Base-by-base conservation (phyloP, 2,329 filamentous ascomycete species). In the Colletotrichum sp. region DNA sequence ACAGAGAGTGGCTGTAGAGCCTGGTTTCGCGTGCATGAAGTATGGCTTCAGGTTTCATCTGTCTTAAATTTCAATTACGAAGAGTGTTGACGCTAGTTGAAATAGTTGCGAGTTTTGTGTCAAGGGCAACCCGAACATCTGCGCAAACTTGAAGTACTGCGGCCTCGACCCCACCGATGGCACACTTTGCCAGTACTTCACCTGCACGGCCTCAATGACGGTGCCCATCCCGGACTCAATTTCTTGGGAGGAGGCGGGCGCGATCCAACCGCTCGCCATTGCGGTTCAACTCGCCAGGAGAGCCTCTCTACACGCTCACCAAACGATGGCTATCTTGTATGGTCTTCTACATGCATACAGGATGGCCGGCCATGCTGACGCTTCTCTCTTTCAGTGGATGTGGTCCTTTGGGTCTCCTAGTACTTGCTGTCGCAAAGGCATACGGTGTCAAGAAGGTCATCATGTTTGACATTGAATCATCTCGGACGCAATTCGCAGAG, bases 21-120 rank as follows among this genome's bases (percentile, higher is more conserved):
- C 55, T 0, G 55, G 55, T 6, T 58, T 58, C 0, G 55, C 55
- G 0, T 58, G 55, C 55, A 58, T 58, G 55, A 58, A 28, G 55
- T 58, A 58, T 25, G 43, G 10, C 12, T 22, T n/a, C n/a, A n/a
- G 18, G 18, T 4, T n/a, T 22, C 10, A 16, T 9, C 25, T 58
- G 12, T 28, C 1, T 28, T 3, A 1, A 8, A 18, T 1, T 0
- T 15, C 1, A 15, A 10, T 6, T 9, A 28, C 52, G 4, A 18
- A 18, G 0, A 18, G 13, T 5, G 9, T 4, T 58, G 5, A 58
- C 13, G 55, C 0, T 2, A 0, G 2, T 27, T 58, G 25, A 16
- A 58, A 28, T 18, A 58, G 55, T 16, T 58, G 55, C 55, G 55
- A 58, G 25, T 58, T 58, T 10, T 58, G 55, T 6, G 55, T 58